These are phyloP conservation scores for Globisporangium ultimum DNA, from an alignment of 352 stramenopile genomes.

Conservation along the genomic window DNA sequence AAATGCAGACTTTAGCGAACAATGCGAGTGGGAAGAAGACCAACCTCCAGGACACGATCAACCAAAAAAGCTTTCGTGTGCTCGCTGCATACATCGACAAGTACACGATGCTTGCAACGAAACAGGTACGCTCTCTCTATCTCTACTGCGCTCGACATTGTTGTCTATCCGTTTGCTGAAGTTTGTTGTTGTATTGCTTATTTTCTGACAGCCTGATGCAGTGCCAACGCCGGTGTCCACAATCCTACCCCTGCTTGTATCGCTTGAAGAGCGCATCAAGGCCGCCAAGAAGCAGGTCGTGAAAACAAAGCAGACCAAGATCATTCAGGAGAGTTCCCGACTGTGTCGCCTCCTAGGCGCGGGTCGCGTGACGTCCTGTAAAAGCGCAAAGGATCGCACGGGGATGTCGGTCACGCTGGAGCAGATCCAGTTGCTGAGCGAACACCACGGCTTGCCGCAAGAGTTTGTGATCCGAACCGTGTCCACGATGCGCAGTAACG, in stretches of 20 bases:
- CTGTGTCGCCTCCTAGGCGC: constrained; percentile 84
- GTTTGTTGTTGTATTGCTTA: too few species aligned
- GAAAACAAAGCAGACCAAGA: constrained; percentile 75
- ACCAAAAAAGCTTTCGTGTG: constrained; percentile 63
- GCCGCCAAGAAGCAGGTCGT: constrained; percentile 63
- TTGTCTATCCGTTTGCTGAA: constrained; percentile 5
- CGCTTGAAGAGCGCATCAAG: constrained; percentile 50
- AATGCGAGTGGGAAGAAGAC: constrained; percentile 66
- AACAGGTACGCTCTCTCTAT: constrained; percentile 16
- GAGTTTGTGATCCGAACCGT: constrained; percentile 62
- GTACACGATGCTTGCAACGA: constrained; percentile 48
- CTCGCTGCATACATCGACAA: constrained; percentile 58
- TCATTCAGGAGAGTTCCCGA: constrained; percentile 62
- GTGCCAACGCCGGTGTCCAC: constrained; percentile 43
- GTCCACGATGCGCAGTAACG: constrained; percentile 76
- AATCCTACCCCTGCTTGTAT: constrained; percentile 37
- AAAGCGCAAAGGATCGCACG: constrained; percentile 95
- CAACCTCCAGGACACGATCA: constrained; percentile 70
- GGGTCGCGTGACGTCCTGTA: constrained; percentile 92
- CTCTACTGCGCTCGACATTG: background rate
- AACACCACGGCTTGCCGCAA: constrained; percentile 54
- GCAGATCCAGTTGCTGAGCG: constrained; percentile 65
- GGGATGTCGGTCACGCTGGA: constrained; percentile 96
- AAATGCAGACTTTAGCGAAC: constrained; percentile 80
- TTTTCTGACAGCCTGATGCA: constrained; percentile 25